These are phyloP conservation scores for Skeletonema menzelii DNA, from an alignment of 108 stramenopile genomes.

Conservation along the genomic window DNA sequence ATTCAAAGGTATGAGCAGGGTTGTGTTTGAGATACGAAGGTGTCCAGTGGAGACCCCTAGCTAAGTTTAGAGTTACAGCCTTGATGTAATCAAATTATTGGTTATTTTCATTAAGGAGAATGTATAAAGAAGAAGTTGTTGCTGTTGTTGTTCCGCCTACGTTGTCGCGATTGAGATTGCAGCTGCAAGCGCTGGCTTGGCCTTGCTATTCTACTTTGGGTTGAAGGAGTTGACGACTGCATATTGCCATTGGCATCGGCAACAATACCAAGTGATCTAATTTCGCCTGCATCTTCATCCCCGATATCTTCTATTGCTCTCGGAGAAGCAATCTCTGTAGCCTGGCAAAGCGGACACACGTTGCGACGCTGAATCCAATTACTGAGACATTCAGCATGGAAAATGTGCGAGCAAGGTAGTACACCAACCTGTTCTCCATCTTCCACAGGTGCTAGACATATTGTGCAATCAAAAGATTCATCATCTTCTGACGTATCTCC, in stretches of 20 bases:
- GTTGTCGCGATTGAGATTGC: not conserved
- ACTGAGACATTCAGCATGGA: constrained; percentile 68
- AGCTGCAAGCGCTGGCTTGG: not conserved
- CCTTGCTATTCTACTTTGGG: not conserved
- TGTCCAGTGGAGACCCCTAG: too few relatives aligned
- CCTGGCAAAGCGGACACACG: constrained; percentile 75
- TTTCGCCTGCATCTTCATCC: not conserved
- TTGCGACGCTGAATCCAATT: constrained; percentile 68
- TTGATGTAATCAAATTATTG: too few relatives aligned
- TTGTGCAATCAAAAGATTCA: constrained; percentile 56
- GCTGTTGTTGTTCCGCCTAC: not conserved
- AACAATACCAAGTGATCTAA: not conserved
- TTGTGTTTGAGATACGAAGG: too few relatives aligned
- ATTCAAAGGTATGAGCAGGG: too few relatives aligned
- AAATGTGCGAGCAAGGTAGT: constrained; percentile 59
- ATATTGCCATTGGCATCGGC: not conserved
- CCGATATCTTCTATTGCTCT: constrained; percentile 22
- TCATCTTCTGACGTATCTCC: constrained; percentile 6
- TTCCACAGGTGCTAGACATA: constrained; percentile 58
- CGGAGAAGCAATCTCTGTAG: constrained; percentile 51
- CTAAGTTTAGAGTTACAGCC: too few relatives aligned
- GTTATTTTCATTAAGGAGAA: not conserved
- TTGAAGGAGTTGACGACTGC: not conserved
- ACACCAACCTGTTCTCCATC: constrained; percentile 69
- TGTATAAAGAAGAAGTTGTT: too few relatives aligned